These are phyloP conservation scores for Torulaspora franciscae DNA, from an alignment of 805 yeast genomes.

Conservation along the genomic window DNA sequence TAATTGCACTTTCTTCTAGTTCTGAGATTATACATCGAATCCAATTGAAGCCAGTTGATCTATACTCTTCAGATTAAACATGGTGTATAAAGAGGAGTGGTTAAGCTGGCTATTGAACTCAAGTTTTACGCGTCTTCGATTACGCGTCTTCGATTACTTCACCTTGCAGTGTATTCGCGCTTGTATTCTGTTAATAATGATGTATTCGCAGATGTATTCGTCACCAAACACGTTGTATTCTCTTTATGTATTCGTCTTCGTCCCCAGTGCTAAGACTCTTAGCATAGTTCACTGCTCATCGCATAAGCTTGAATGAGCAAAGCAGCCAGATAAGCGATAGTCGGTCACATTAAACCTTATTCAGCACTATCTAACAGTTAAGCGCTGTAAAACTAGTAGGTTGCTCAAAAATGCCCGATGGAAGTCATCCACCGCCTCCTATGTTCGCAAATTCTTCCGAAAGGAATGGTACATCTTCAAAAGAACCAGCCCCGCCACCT, in stretches of 20 bases:
- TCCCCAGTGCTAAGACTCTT: background rate
- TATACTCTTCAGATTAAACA: background rate
- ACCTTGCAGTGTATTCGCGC: too few relatives aligned
- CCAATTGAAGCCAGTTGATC: conserved; percentile 19
- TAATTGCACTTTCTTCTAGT: conserved; percentile 3
- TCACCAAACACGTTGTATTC: too few relatives aligned
- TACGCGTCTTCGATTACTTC: too few relatives aligned
- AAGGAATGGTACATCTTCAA: conserved; percentile 1
- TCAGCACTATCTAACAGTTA: background rate
- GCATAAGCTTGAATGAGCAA: background rate
- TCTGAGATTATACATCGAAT: background rate
- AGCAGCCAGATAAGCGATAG: too few relatives aligned
- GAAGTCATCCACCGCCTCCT: conserved; percentile 29
- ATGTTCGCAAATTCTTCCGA: conserved; percentile 5
- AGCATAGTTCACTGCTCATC: conserved; percentile 1
- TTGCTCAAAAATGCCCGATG: background rate
- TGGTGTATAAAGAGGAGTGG: background rate
- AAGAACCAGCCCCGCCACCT: conserved; percentile 7
- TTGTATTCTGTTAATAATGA: too few relatives aligned
- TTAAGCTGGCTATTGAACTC: too few relatives aligned
- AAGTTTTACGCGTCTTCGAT: too few relatives aligned
- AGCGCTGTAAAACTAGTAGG: background rate
- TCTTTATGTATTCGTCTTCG: too few relatives aligned
- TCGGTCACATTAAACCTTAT: background rate
- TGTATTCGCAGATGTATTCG: too few relatives aligned